Percentiles rank a stretch among this genome's conserved stretches.
These are phyloP conservation scores for Neofusicoccum laricinum DNA, from an alignment of 2,329 filamentous ascomycete species.

Conservation along the genomic window DNA sequence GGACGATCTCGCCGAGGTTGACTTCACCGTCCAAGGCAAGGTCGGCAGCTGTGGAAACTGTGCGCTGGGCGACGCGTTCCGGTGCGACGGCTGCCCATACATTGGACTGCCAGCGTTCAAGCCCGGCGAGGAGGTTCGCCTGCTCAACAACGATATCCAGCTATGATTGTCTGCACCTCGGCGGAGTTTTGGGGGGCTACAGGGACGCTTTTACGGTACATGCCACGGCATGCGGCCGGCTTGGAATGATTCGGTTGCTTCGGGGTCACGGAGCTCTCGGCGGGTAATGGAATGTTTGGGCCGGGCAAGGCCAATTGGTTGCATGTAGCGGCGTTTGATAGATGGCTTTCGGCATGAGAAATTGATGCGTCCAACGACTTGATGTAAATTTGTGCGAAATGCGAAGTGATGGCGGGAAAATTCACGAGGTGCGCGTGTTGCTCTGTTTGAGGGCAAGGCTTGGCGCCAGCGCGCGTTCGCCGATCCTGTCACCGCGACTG, in stretches of 20 bases:
- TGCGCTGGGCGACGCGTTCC: slow-evolving; percentile 79
- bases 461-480: slow-evolving; percentile 11
- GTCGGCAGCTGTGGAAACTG: slow-evolving; percentile 94
- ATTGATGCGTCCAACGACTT: background rate
- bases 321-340: background rate
- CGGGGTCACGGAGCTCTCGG: background rate
- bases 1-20: slow-evolving; percentile 82
- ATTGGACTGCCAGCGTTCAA: slow-evolving; percentile 94
- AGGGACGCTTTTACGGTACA: background rate
- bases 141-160: slow-evolving; percentile 84
- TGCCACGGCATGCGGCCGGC: background rate
- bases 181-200: slow-evolving; percentile 4
- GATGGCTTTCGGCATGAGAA: background rate
- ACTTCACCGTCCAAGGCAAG: slow-evolving; percentile 98
- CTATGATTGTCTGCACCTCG: slow-evolving; percentile 47
- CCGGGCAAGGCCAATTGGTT: background rate
- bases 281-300: background rate
- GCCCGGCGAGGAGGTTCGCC: slow-evolving; percentile 86
- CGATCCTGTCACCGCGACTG: slow-evolving; percentile 9
- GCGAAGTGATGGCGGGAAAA: background rate
- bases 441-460: background rate
- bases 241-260: background rate
- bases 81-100: slow-evolving; percentile 70
- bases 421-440: background rate
- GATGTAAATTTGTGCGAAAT: background rate